A percentile compares a stretch with the other conserved stretches of the same genome.
These are phyloP conservation scores for Alternaria triticina DNA, from an alignment of 2,329 filamentous ascomycete genomes.

Conservation along the genomic window DNA sequence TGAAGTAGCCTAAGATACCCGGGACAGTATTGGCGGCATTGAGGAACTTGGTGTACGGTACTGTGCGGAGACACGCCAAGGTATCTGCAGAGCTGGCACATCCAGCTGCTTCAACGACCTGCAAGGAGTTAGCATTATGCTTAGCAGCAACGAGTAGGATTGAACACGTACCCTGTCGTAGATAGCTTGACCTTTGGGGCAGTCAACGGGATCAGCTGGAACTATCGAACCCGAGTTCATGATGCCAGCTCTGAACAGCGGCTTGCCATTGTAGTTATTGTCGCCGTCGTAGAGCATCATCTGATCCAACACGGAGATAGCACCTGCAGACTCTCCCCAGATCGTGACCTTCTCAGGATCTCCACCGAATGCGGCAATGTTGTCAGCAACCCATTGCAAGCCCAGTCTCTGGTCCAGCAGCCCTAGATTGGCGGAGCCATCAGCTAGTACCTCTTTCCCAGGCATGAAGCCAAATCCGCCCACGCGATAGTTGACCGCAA, in stretches of 20 bases:
- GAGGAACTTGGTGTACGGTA: slow-evolving; percentile 59
- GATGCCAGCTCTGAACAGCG: slow-evolving; percentile 77
- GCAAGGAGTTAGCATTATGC: slow-evolving; percentile 62
- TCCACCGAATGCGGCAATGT: slow-evolving; percentile 78
- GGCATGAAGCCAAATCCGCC: slow-evolving; percentile 77
- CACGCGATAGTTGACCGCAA: slow-evolving; percentile 79
- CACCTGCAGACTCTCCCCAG: slow-evolving; percentile 68
- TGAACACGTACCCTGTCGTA: slow-evolving; percentile 52
- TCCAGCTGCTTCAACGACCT: slow-evolving; percentile 55
- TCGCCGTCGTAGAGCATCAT: slow-evolving; percentile 77
- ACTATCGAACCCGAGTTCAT: slow-evolving; percentile 62
- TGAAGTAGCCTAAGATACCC: slow-evolving; percentile 69
- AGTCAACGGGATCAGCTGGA: slow-evolving; percentile 64
- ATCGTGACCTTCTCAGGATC: slow-evolving; percentile 80
- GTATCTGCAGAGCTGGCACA: slow-evolving; percentile 53
- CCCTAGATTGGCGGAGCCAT: slow-evolving; percentile 73
- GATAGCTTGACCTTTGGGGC: slow-evolving; percentile 68
- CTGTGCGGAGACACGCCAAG: slow-evolving; percentile 56
- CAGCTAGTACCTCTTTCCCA: slow-evolving; percentile 69
- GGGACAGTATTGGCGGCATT: slow-evolving; percentile 74
- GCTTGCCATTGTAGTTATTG: slow-evolving; percentile 74
- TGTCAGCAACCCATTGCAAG: slow-evolving; percentile 78
- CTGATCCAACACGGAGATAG: slow-evolving; percentile 76
- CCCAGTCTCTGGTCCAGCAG: slow-evolving; percentile 75
- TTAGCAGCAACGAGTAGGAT: not conserved